Conservation (phyloP, 148 eudicot species). For the Nepenthes gracilis region DNA sequence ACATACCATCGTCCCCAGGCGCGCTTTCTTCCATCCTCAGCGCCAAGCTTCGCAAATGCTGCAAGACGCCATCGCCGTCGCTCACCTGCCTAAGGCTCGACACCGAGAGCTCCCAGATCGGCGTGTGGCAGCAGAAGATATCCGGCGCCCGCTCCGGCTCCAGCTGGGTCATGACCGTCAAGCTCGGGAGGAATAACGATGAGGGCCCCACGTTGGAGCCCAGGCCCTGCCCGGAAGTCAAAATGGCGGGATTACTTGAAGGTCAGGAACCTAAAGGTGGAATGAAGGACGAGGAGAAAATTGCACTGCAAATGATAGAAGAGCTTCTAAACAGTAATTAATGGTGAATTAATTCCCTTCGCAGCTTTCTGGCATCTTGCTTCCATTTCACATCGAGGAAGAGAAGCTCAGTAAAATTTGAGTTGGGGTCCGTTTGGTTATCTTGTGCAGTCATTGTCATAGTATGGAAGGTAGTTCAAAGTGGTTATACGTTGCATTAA, state of each 20-base stretch:
- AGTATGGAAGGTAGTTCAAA: no score
- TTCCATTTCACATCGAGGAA: no score
- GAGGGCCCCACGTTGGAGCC: background rate
- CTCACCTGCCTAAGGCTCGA: slow-evolving; percentile 56
- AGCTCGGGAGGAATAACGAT: slow-evolving; percentile 20
- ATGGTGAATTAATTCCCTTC: no score
- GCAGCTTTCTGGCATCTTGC: no score
- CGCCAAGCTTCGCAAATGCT: slow-evolving; percentile 40
- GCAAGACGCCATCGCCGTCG: slow-evolving; percentile 42
- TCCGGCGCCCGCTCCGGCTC: slow-evolving; percentile 35
- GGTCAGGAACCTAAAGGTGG: background rate
- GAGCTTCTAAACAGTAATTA: slow-evolving; percentile 23
- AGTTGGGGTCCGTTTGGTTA: no score
- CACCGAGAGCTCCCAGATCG: slow-evolving; percentile 46
- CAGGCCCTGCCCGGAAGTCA: background rate
- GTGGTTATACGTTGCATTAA: no score
- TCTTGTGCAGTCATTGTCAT: no score
- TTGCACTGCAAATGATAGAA: slow-evolving; percentile 45
- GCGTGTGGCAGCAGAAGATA: slow-evolving; percentile 48
- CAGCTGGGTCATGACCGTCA: slow-evolving; percentile 47
- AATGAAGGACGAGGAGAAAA: slow-evolving; percentile 25
- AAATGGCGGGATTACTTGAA: background rate
- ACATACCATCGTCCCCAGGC: no score
- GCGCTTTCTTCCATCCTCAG: slow-evolving; percentile 8
- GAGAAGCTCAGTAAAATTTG: no score